Base-by-base conservation (phyloP, 192 early-diverging fungal genomes). In the Linnemannia elongata region DNA sequence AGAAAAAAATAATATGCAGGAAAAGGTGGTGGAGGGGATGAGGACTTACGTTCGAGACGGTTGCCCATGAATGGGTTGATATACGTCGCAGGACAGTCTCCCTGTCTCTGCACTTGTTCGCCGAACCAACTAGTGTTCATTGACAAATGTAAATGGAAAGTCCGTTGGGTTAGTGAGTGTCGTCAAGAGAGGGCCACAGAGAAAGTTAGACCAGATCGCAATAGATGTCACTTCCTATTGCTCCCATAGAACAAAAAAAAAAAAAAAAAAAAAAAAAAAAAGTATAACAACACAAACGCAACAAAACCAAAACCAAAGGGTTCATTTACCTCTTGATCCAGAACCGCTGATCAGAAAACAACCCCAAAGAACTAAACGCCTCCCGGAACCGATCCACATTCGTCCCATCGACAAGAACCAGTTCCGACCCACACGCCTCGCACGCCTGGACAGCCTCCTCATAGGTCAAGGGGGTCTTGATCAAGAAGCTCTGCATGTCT, bases 401-500 rank as follows among this genome's bases (percentile, higher is more conserved):
- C 0, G 84, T 86, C 1, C 84, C 84, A 71, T 86, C 84, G 22
- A 86, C 38, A 57, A 86, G 52, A 18, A 81, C 84, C 55, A 86
- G 36, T 17, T 86, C 84, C 10, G 84, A 86, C 15, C 84, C 75
- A 54, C 84, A 86, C 20, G 78, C 84, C 27, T 30, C 18, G 38
- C 84, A 86, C 5, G 84, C 84, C 30, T 86, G 84, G 3, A 77
- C 27, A 0, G 84, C 84, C 15, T 86, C 84, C 52, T 41, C 70
- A 71, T 86, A 86, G 0, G 71, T 81, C 75, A 86, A 13, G 0
- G 78, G 75, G 3, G 49, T 38, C 20, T 81, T 70, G 60, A 86
- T 86, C 79, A 86, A 33, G 79, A 81, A 86, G 6, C 78, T 80
- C 36, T 81, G 84, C 84, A 86, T 86, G 38, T 86, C 84, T 3